phyloP scores from a whole-genome alignment of 2,329 filamentous ascomycete genomes.

The Annulohypoxylon truncatum region DNA sequence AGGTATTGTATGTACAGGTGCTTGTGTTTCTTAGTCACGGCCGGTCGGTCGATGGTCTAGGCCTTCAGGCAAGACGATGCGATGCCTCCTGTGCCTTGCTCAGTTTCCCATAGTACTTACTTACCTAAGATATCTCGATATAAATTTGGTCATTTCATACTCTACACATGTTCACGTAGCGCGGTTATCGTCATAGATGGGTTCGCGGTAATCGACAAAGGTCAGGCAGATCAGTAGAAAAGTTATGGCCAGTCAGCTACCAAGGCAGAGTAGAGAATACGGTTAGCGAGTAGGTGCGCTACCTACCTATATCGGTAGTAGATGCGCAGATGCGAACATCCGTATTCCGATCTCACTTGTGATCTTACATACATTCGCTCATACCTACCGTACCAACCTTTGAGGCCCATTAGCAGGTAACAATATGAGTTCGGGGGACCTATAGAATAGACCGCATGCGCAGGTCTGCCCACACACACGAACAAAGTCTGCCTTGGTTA shows the following conservation, averaged over 20 bases:
- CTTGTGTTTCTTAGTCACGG: conserved; percentile 12
- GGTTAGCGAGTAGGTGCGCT: background rate
- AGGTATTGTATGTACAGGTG: background rate
- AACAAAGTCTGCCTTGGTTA: conserved; percentile 28
- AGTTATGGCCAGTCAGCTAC: conserved; percentile 1
- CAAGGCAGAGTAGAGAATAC: background rate
- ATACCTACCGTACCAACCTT: conserved; percentile 17
- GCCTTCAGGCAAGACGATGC: conserved; percentile 6
- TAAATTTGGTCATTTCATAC: background rate
- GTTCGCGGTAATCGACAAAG: background rate
- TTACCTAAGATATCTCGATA: background rate
- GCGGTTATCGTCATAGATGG: background rate
- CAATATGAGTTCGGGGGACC: background rate
- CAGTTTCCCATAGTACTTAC: background rate
- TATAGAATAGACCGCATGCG: conserved; percentile 14
- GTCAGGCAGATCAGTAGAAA: background rate
- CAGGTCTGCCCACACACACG: conserved; percentile 14
- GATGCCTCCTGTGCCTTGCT: conserved; percentile 19
- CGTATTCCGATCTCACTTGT: conserved; percentile 39
- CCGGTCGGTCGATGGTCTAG: conserved; percentile 1
- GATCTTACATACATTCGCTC: conserved; percentile 32
- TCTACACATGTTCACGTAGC: background rate
- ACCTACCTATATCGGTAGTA: conserved; percentile 7
- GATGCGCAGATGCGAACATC: conserved; percentile 32
- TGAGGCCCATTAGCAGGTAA: conserved; percentile 1